These are phyloP conservation scores for Chrysosporium queenslandicum DNA, from an alignment of 2,329 filamentous ascomycete species.

Conservation along the genomic window DNA sequence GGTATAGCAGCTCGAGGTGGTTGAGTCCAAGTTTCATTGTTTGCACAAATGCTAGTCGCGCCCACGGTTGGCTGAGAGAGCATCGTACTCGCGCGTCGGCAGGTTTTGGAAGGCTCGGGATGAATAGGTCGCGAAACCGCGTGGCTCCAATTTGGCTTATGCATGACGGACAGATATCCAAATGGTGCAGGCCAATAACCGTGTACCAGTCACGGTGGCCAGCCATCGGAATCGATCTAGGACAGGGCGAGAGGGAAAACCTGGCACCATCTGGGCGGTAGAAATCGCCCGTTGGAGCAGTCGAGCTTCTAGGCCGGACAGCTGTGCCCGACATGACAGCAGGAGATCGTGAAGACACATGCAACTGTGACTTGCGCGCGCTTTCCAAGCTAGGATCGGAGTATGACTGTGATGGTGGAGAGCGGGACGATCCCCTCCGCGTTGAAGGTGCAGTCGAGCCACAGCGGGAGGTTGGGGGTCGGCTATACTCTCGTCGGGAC, in stretches of 20 bases:
- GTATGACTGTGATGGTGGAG: neutral
- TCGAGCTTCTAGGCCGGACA: constrained; percentile 13
- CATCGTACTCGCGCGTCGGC: constrained; percentile 55
- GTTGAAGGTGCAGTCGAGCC: neutral
- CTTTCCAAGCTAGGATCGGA: neutral
- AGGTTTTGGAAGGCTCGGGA: constrained; percentile 49
- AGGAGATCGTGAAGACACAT: constrained; percentile 1
- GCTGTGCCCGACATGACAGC: neutral
- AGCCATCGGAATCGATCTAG: constrained; percentile 51
- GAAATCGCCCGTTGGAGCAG: constrained; percentile 1
- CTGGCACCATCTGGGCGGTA: constrained; percentile 17
- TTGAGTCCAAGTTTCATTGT: constrained; percentile 59
- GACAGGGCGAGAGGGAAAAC: constrained; percentile 54
- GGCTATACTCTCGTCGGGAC: neutral
- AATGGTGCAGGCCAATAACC: constrained; percentile 56
- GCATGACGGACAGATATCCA: constrained; percentile 77
- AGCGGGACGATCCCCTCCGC: neutral
- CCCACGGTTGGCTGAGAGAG: constrained; percentile 73
- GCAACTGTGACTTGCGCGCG: neutral
- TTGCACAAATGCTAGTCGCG: constrained; percentile 72
- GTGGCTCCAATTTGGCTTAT: constrained; percentile 62
- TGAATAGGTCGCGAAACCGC: constrained; percentile 57
- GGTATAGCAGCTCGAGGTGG: constrained; percentile 59
- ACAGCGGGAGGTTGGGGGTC: neutral
- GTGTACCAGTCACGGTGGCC: constrained; percentile 73